A percentile compares a stretch with the other conserved stretches of the same genome.
phyloP scores from a whole-genome alignment of 345 rosid species.

The Acer negundo region DNA sequence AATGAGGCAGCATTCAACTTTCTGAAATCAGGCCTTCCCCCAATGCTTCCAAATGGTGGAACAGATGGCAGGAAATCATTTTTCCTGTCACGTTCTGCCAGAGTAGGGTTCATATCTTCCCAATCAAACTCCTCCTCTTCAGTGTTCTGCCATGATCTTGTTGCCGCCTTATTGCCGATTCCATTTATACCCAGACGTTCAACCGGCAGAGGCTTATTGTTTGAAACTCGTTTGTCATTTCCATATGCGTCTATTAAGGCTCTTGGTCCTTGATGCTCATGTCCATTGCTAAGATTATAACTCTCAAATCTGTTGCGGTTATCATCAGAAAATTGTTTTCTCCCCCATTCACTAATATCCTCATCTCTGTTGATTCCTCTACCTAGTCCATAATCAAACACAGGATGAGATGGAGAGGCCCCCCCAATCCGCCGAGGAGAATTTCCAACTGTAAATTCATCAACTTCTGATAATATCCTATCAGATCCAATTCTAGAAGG shows the following conservation, averaged over 20 bases:
- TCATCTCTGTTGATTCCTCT: slow-evolving; percentile 53
- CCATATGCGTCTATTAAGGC: slow-evolving; percentile 98
- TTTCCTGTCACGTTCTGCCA: slow-evolving; percentile 54
- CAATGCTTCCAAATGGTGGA: slow-evolving; percentile 45
- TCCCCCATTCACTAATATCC: slow-evolving; percentile 58
- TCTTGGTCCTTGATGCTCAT: slow-evolving; percentile 69
- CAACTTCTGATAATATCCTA: slow-evolving; percentile 42
- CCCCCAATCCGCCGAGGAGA: slow-evolving; percentile 71
- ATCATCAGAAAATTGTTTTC: slow-evolving; percentile 52
- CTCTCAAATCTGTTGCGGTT: slow-evolving; percentile 39
- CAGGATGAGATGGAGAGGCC: slow-evolving; percentile 59
- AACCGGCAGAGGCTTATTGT: slow-evolving; percentile 45
- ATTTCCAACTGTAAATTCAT: slow-evolving; percentile 50
- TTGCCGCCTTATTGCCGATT: slow-evolving; percentile 47
- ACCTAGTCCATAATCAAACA: slow-evolving; percentile 54
- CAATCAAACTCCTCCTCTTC: slow-evolving; percentile 99
- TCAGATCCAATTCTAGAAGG: slow-evolving; percentile 48
- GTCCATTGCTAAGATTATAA: slow-evolving; percentile 48
- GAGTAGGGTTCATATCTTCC: slow-evolving; percentile 98
- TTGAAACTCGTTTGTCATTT: slow-evolving; percentile 58
- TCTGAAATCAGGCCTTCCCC: slow-evolving; percentile 51
- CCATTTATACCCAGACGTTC: slow-evolving; percentile 58
- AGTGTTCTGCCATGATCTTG: slow-evolving; percentile 90
- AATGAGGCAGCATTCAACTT: slow-evolving; percentile 35
- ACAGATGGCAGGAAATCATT: slow-evolving; percentile 49